Percentiles rank a stretch among this genome's conserved stretches.
These are phyloP conservation scores for Pythium plurisporium DNA, from an alignment of 352 stramenopile genomes.

Conservation along the genomic window DNA sequence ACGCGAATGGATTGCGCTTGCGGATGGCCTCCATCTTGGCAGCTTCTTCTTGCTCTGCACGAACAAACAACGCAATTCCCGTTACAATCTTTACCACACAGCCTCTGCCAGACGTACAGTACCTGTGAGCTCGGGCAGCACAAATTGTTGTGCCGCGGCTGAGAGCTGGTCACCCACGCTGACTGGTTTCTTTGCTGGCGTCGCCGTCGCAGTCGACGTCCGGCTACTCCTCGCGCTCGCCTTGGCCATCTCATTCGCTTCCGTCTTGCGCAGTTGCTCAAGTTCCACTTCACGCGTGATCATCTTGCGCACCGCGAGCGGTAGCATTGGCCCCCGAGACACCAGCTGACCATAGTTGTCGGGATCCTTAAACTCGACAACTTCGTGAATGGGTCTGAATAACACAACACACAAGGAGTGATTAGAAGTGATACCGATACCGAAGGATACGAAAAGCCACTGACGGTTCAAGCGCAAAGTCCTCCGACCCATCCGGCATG, in stretches of 20 bases:
- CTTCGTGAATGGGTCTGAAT: conserved; percentile 58
- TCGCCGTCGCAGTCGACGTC: not conserved
- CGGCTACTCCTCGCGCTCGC: conserved; percentile 4
- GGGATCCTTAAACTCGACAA: conserved; percentile 56
- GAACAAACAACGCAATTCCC: too few species aligned
- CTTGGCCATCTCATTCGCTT: conserved; percentile 26
- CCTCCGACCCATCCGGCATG: conserved; percentile 58
- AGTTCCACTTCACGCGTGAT: conserved; percentile 78
- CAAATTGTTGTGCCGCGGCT: conserved; percentile 32
- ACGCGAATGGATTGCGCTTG: conserved; percentile 77
- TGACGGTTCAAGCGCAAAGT: conserved; percentile 75
- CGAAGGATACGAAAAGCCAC: conserved; percentile 17
- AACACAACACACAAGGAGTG: not conserved
- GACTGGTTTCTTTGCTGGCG: conserved; percentile 15
- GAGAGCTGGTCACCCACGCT: conserved; percentile 12
- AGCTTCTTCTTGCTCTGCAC: conserved; percentile 47
- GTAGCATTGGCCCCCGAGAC: conserved; percentile 37
- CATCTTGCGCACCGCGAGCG: conserved; percentile 64
- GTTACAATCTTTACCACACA: too few species aligned
- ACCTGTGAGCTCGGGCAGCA: conserved; percentile 54
- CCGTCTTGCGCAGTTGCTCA: conserved; percentile 68
- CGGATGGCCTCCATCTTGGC: conserved; percentile 59
- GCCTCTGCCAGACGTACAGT: conserved; percentile 7
- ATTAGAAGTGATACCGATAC: not conserved
- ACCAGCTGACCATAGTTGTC: conserved; percentile 13